These are phyloP conservation scores for Tolypocladium sp. DNA, from an alignment of 2,329 filamentous ascomycete species.

Conservation along the genomic window DNA sequence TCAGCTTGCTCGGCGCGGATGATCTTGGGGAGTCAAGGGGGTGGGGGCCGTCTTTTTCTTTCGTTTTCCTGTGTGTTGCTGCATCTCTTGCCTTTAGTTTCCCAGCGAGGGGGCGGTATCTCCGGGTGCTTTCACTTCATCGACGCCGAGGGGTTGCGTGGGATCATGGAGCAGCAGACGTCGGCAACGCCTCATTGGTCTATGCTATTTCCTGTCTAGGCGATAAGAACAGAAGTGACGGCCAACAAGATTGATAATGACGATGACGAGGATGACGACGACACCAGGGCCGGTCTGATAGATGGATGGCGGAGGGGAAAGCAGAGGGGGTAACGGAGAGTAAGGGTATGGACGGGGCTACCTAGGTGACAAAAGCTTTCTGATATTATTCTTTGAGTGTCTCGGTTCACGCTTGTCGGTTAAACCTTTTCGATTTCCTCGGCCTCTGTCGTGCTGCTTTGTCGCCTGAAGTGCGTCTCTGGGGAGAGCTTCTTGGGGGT, in stretches of 20 bases:
- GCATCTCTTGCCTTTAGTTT: background rate
- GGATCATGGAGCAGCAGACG: background rate
- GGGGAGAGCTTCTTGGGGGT: slow-evolving; percentile 4
- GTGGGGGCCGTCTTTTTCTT: background rate
- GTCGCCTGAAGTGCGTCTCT: slow-evolving; percentile 12
- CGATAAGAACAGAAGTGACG: slow-evolving; percentile 4
- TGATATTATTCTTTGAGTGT: background rate
- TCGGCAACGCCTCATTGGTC: slow-evolving; percentile 1
- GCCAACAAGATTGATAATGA: slow-evolving; percentile 7
- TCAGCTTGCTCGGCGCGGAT: background rate
- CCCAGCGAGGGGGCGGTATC: background rate
- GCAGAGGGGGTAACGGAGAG: background rate
- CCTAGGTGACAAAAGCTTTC: slow-evolving; percentile 2
- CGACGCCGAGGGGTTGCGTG: background rate
- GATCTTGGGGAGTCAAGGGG: background rate
- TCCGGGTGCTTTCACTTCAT: slow-evolving; percentile 1
- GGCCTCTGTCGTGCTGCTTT: slow-evolving; percentile 16
- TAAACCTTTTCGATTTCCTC: slow-evolving; percentile 18
- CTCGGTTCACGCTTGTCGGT: background rate
- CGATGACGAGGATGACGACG: slow-evolving; percentile 7
- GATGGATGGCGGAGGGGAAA: background rate
- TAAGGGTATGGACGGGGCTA: background rate
- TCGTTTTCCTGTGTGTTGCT: slow-evolving; percentile 3
- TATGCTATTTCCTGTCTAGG: slow-evolving; percentile 6
- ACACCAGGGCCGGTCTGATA: background rate